Evolutionary conservation across 768 basidiomycete species (phyloP).

Genomic region (Suillus americanus): DNA sequence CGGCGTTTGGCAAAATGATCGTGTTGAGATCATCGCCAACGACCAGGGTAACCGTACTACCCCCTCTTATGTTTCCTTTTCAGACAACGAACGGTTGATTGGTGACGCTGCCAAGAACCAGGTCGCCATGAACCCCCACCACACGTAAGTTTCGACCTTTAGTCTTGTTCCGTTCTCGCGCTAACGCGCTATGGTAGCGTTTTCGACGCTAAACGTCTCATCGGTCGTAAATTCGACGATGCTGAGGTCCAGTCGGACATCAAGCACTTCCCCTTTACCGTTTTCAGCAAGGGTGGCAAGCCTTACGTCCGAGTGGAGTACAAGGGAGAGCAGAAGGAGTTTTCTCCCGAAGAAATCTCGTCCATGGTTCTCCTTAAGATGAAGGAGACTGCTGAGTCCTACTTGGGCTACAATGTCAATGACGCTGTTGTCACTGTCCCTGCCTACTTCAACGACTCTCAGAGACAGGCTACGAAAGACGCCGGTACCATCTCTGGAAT

Average conservation of each 20-base stretch:
- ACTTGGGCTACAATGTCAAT: conserved; percentile 78
- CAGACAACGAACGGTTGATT: conserved; percentile 93
- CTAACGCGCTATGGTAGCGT: conserved; percentile 51
- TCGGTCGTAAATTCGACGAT: conserved; percentile 89
- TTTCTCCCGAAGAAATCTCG: conserved; percentile 97
- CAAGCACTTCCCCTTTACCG: conserved; percentile 94
- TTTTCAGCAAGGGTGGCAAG: conserved; percentile 83
- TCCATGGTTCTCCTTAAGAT: conserved; percentile 98
- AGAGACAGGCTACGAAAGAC: conserved; percentile 98
- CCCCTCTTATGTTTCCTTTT: conserved; percentile 95
- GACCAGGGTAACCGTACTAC: conserved; percentile 95
- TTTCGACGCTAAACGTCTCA: conserved; percentile 98
- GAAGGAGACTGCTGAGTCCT: conserved; percentile 98
- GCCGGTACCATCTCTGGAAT: conserved; percentile 93
- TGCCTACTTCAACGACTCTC: conserved; percentile 99
- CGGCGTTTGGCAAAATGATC: conserved; percentile 99
- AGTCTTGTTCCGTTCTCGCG: not conserved
- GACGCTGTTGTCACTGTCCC: conserved; percentile 97
- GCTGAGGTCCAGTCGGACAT: conserved; percentile 79
- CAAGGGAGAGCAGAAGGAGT: conserved; percentile 91
- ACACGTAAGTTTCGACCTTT: conserved; percentile 54
- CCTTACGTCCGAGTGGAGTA: conserved; percentile 89
- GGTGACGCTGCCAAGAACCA: conserved; percentile 99
- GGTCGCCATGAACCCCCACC: conserved; percentile 96
- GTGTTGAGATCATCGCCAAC: conserved; percentile 97